A percentile compares a stretch with the other conserved stretches of the same genome.
Conservation (phyloP, 2,329 filamentous ascomycete genomes). For the Pseudonectria foliicola region DNA sequence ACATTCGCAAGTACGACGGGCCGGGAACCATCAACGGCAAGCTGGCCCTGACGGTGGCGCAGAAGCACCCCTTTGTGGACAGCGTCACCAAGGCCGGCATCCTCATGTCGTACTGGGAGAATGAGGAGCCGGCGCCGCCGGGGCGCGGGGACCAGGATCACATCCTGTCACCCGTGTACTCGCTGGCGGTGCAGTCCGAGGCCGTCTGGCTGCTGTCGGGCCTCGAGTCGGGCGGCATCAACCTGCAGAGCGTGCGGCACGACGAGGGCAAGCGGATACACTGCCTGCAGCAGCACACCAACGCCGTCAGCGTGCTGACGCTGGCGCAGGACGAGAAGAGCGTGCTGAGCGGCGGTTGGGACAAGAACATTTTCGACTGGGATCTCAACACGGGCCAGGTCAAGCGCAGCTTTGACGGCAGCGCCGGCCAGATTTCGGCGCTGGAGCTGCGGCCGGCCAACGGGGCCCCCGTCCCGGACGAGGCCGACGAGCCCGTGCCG, state of each 20-base stretch:
- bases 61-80: slow-evolving; percentile 94
- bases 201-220: slow-evolving; percentile 89
- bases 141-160: slow-evolving; percentile 48
- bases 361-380: slow-evolving; percentile 92
- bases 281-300: slow-evolving; percentile 75
- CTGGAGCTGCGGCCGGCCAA: slow-evolving; percentile 79
- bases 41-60: slow-evolving; percentile 85
- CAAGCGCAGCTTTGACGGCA: slow-evolving; percentile 68
- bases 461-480: slow-evolving; percentile 66
- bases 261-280: slow-evolving; percentile 89
- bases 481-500: slow-evolving; percentile 50
- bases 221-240: slow-evolving; percentile 84
- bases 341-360: slow-evolving; percentile 90
- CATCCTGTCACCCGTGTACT: slow-evolving; percentile 84
- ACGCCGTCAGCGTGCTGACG: slow-evolving; percentile 81
- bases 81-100: slow-evolving; percentile 94
- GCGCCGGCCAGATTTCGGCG: slow-evolving; percentile 76
- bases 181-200: slow-evolving; percentile 81
- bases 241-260: slow-evolving; percentile 86
- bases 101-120: slow-evolving; percentile 96
- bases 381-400: slow-evolving; percentile 81
- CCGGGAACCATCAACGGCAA: slow-evolving; percentile 93
- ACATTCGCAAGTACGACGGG: slow-evolving; percentile 95
- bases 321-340: slow-evolving; percentile 79
- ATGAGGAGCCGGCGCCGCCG: slow-evolving; percentile 62